Base-by-base conservation (phyloP, 805 yeast species). In the Isabelozyma heimii region DNA sequence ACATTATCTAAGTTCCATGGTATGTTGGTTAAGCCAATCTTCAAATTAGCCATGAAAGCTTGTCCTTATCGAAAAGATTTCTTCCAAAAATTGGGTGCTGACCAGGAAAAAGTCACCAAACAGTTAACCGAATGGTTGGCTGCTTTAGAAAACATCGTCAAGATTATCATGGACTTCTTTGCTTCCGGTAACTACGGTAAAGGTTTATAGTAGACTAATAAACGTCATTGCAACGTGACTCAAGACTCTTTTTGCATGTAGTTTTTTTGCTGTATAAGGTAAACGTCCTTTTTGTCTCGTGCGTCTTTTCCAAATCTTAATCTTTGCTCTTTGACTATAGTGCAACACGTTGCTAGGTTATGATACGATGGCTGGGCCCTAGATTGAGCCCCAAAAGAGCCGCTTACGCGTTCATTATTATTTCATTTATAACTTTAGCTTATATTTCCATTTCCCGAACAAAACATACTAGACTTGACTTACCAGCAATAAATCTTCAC, bases 1-100 rank as follows among this genome's bases (percentile, higher is more conserved):
- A 90, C 97, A 5, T 79, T 90, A 64, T 79, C 86, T 51, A 83
- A 90, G 68, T 85, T 83, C 71, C 97, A 90, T 72, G 84, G 85
- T 47, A 81, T 90, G 79, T 74, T 90, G 60, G 77, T 90, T 53
- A 87, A 85, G 62, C 96, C 96, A 26, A 83, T 91, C 46, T 90
- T 90, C 81, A 89, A 89, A 72, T 77, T 91, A 65, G 97, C 97
- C 44, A 91, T 90, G 97, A 88, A 87, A 69, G 95, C 96, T 1
- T 89, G 96, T 69, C 97, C 97, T 10, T 91, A 89, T 71, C 82
- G 96, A 74, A 83, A 81, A 65, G 96, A 84, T 62, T 88, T 90
- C 64, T 90, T 89, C 61, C 84, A 68, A 51, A 90, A 89, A 73
- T 79, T 90, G 58, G 97, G 97, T 49, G 77, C 77, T 17, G 90